phyloP scores from a whole-genome alignment of 2,329 filamentous ascomycete genomes.

The Fusarium virguliforme region DNA sequence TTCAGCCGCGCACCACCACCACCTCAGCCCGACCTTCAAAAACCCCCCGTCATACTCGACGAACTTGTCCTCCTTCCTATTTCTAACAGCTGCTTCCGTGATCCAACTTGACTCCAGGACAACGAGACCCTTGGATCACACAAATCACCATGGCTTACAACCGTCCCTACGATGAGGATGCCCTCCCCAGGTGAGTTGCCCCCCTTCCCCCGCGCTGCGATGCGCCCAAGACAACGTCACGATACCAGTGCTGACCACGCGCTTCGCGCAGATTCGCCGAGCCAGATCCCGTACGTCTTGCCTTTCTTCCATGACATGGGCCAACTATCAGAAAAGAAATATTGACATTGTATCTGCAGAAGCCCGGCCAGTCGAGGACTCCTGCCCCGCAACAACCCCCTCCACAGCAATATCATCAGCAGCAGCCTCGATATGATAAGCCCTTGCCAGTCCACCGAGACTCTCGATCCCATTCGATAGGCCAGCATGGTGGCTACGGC shows the following conservation, averaged over 20 bases:
- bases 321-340: constrained; percentile 14
- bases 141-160: constrained; percentile 87
- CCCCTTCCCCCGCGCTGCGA: constrained; percentile 46
- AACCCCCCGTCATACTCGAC: constrained; percentile 20
- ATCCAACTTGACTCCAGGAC: constrained; percentile 11
- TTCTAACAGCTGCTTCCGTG: constrained; percentile 10
- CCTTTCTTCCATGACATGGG: constrained; percentile 9
- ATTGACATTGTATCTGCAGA: constrained; percentile 53
- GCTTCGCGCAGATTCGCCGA: constrained; percentile 75
- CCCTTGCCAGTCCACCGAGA: constrained; percentile 58
- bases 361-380: constrained; percentile 55
- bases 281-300: constrained; percentile 75
- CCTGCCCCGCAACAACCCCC: constrained; percentile 51
- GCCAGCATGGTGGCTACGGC: constrained; percentile 57
- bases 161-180: constrained; percentile 92
- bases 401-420: constrained; percentile 51
- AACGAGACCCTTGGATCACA: constrained; percentile 7
- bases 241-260: constrained; percentile 48
- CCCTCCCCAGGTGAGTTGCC: constrained; percentile 81
- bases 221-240: constrained; percentile 25
- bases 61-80: constrained; percentile 11
- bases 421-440: constrained; percentile 65
- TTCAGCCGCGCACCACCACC: constrained; percentile 43
- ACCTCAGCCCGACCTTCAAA: constrained; percentile 42
- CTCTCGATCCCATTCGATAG: constrained; percentile 48